Base-by-base conservation (phyloP, 768 basidiomycete species). In the Tephrocybe sp. region DNA sequence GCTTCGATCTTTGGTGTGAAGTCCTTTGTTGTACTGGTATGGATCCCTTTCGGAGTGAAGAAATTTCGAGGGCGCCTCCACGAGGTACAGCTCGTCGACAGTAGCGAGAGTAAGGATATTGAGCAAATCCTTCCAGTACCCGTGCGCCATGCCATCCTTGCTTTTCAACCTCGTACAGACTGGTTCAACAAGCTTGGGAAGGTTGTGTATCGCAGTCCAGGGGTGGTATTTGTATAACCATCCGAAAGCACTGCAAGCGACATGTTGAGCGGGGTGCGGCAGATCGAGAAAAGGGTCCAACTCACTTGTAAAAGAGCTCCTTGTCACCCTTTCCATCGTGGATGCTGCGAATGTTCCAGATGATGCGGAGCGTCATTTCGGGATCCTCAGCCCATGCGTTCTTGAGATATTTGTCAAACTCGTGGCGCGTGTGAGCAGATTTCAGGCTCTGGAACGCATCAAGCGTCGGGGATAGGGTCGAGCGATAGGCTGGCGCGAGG, bases 41-140 rank as follows among this genome's bases (percentile, higher is more conserved):
- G 39, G 39, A 25, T 51, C n/a, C 9, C 44, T 27, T 4, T 57
- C 53, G n/a, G 59, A 49, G 47, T 72, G 71, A 24, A 67, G 67
- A 59, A 64, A 72, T 51, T 30, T 60, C 24, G 65, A 46, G 15
- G 27, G 46, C 25, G 42, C 31, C 28, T 37, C 1, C n/a, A 57
- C 51, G 32, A 58, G 54, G 37, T 58, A 54, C 18, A 88, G 73
- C 51, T 87, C 70, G 49, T 74, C 78, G 13, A 74, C 62, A 1
- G 80, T 72, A 9, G 81, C 82, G 24, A 89, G 72, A 4, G 79
- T 74, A 4, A 89, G 69, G 41, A 89, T 81, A 44, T 87, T 84
- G 44, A 87, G 74, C 18, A 88, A 71, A 56, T 89, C 87, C 60
- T 90, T 88, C 83, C 84, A 89, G 58, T 83, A 87, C 0, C 87